Evolutionary conservation across 192 early-diverging fungal genomes (phyloP).

Genomic region (Dispira parvispora): DNA sequence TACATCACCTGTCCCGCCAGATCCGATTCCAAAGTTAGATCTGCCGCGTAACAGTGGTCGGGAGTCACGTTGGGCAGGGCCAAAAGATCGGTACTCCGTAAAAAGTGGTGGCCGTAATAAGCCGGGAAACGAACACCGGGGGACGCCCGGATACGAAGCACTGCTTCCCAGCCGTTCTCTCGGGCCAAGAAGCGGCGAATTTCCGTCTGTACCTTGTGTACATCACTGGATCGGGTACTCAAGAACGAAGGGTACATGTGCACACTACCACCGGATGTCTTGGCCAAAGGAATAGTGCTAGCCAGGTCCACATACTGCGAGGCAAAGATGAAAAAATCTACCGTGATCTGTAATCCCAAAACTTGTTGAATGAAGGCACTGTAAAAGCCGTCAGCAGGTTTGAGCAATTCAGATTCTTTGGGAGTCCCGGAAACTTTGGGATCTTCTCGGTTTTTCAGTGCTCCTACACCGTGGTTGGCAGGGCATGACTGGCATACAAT

Average conservation of each 20-base stretch:
- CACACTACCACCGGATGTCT: slow-evolving; percentile 76
- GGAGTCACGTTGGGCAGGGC: slow-evolving; percentile 85
- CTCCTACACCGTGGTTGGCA: slow-evolving; percentile 72
- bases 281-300: slow-evolving; percentile 51
- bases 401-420: slow-evolving; percentile 73
- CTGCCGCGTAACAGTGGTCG: slow-evolving; percentile 78
- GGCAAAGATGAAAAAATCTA: slow-evolving; percentile 87
- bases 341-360: slow-evolving; percentile 60
- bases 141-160: slow-evolving; percentile 80
- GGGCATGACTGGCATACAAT: slow-evolving; percentile 72
- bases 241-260: slow-evolving; percentile 75
- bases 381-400: slow-evolving; percentile 78
- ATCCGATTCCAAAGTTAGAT: slow-evolving; percentile 60
- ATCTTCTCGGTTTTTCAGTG: slow-evolving; percentile 76
- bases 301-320: slow-evolving; percentile 78
- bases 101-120: slow-evolving; percentile 96
- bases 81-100: slow-evolving; percentile 82
- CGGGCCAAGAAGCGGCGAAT: slow-evolving; percentile 49
- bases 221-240: slow-evolving; percentile 52
- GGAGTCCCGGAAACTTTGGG: slow-evolving; percentile 77
- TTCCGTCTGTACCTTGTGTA: slow-evolving; percentile 50
- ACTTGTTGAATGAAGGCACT: slow-evolving; percentile 63
- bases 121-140: slow-evolving; percentile 74
- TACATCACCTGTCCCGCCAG: slow-evolving; percentile 48
- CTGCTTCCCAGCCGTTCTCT: slow-evolving; percentile 69